Percentiles rank a stretch among this genome's conserved stretches.
Evolutionary conservation across 2,329 filamentous ascomycete genomes (phyloP).

Genomic region (Fusarium sp.): DNA sequence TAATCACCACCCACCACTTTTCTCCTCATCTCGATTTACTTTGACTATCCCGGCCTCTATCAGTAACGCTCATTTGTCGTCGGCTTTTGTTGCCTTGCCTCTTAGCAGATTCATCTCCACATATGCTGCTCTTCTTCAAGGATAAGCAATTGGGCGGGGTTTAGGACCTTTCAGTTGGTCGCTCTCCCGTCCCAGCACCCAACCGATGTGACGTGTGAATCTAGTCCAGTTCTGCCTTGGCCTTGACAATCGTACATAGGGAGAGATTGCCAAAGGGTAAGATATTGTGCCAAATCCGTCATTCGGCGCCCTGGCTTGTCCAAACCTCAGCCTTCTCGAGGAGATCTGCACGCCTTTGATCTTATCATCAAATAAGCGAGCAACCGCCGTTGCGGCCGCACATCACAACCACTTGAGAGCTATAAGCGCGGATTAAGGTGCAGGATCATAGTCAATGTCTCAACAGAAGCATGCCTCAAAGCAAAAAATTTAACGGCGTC

Average conservation of each 20-base stretch:
- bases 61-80: slow-evolving; percentile 8
- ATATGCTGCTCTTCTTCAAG: background rate
- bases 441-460: background rate
- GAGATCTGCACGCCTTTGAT: slow-evolving; percentile 1
- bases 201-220: slow-evolving; percentile 22
- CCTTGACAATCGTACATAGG: background rate
- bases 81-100: background rate
- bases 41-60: background rate
- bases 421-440: background rate
- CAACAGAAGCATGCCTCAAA: background rate
- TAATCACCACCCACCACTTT: slow-evolving; percentile 1
- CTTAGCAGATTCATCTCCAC: slow-evolving; percentile 12
- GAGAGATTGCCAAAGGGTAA: background rate
- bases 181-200: slow-evolving; percentile 18
- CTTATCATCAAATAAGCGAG: slow-evolving; percentile 6
- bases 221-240: background rate
- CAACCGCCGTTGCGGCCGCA: slow-evolving; percentile 2
- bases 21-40: slow-evolving; percentile 20
- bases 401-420: background rate
- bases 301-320: background rate
- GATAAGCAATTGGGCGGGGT: slow-evolving; percentile 4
- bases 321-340: slow-evolving; percentile 9
- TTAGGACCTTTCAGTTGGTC: slow-evolving; percentile 6
- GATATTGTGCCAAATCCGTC: background rate
- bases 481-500: slow-evolving; percentile 6